Conservation (phyloP, 441 rosid genomes). For the Erysimum pusillum region DNA sequence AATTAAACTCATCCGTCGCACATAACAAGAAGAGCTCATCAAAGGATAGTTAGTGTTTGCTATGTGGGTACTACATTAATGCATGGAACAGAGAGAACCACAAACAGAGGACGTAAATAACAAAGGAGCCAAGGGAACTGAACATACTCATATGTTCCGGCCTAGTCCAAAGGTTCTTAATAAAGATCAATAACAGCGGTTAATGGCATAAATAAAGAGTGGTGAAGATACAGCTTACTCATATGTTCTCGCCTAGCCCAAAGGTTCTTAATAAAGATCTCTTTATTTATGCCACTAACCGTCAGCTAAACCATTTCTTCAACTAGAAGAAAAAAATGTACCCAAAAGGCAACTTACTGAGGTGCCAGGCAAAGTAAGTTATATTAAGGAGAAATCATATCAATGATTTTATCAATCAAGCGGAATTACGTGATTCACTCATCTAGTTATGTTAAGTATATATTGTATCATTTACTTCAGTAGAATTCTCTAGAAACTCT, state of each 20-base stretch:
- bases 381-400: too few relatives aligned
- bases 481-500: too few relatives aligned
- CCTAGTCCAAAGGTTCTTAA: background rate
- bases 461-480: too few relatives aligned
- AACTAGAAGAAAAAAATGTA: too few relatives aligned
- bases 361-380: background rate
- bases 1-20: background rate
- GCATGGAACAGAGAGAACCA: background rate
- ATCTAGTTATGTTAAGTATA: too few relatives aligned
- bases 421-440: too few relatives aligned
- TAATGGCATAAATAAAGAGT: too few relatives aligned
- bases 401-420: too few relatives aligned
- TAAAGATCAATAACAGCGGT: too few relatives aligned
- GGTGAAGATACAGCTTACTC: background rate
- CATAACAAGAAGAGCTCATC: background rate
- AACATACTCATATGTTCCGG: background rate
- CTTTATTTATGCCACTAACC: too few relatives aligned
- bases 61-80: conserved; percentile 2
- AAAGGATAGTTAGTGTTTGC: background rate
- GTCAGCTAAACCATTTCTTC: too few relatives aligned
- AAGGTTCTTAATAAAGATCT: too few relatives aligned
- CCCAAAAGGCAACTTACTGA: conserved; percentile 14
- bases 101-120: background rate
- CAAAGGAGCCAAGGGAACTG: background rate
- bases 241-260: background rate